Base-by-base conservation (phyloP, 1,139 yeast genomes). In the Lodderomyces oxycetoniae region DNA sequence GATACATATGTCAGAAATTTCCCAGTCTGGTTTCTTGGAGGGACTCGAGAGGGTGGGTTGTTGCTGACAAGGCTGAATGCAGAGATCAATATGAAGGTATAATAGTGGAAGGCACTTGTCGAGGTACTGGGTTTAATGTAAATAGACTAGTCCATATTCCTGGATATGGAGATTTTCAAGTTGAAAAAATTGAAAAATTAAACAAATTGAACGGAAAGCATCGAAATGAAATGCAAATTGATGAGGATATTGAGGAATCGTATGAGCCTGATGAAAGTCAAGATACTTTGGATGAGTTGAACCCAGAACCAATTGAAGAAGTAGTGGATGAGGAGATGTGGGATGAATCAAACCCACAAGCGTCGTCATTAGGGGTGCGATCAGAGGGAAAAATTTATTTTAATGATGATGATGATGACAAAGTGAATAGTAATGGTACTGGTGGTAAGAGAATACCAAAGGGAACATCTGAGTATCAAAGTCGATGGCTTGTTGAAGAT, bases 391-490 rank as follows among this genome's bases (percentile, higher is more conserved):
- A 72, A 47, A 73, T 69, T 26, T 81, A 78, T 50, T 72, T 83
- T 44, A 35, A 43, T 28, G 67, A 66, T 37, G 74, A 63, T 45
- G 66, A 59, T 9, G 64, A 55, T 28, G 47, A 38, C 33, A 49
- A 43, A 33, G 53, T 27, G 36, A 53, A 37, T 58, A 61, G 52
- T 37, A 63, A 59, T 39, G n/a, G n/a, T n/a, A n/a, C n/a, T n/a
- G n/a, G n/a, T n/a, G n/a, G n/a, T n/a, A 53, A 49, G 41, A 74
- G 67, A 48, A 64, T 86, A 20, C 97, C 97, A 13, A 75, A 75
- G 50, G 97, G 97, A 15, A 81, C 95, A 31, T 88, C 96, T 0
- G 95, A 84, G 39, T 89, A 89, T 55, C 98, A 91, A 61, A 86
- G 95, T 5, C 77, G 86, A 53, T 91, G 98, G 98, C 74, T 84